Conservation (phyloP, 1,284 basidiomycete genomes). For the Irpex sp. region DNA sequence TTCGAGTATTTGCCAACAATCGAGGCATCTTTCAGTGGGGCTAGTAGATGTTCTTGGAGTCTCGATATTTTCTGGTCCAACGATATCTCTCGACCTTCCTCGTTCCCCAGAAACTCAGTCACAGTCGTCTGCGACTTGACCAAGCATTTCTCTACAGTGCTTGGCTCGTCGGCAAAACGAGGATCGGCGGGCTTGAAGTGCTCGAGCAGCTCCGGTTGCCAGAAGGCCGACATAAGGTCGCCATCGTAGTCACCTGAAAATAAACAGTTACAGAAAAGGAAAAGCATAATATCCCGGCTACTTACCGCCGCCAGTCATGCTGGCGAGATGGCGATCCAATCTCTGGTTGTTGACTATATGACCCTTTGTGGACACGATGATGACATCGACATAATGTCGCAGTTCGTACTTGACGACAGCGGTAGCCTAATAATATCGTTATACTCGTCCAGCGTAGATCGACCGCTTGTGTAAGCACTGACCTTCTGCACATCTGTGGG, state of each 20-base stretch:
- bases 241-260: constrained; percentile 43
- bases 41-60: constrained; percentile 47
- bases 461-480: not conserved
- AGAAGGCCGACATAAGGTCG: constrained; percentile 37
- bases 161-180: constrained; percentile 43
- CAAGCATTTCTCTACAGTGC: constrained; percentile 38
- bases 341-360: constrained; percentile 15
- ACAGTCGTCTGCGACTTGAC: constrained; percentile 41
- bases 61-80: constrained; percentile 27
- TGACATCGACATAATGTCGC: constrained; percentile 34
- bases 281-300: not conserved
- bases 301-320: constrained; percentile 39
- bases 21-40: constrained; percentile 39
- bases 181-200: constrained; percentile 47
- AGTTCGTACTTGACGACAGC: constrained; percentile 35
- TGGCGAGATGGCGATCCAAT: constrained; percentile 32
- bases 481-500: constrained; percentile 44
- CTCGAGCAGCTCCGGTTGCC: constrained; percentile 41
- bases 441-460: not conserved
- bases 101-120: constrained; percentile 28
- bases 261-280: not conserved
- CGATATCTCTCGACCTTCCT: constrained; percentile 14
- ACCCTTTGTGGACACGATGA: constrained; percentile 38
- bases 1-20: constrained; percentile 55
- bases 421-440: constrained; percentile 29